Conservation (phyloP, 805 yeast species). For the Sugiyamaella marilandica region DNA sequence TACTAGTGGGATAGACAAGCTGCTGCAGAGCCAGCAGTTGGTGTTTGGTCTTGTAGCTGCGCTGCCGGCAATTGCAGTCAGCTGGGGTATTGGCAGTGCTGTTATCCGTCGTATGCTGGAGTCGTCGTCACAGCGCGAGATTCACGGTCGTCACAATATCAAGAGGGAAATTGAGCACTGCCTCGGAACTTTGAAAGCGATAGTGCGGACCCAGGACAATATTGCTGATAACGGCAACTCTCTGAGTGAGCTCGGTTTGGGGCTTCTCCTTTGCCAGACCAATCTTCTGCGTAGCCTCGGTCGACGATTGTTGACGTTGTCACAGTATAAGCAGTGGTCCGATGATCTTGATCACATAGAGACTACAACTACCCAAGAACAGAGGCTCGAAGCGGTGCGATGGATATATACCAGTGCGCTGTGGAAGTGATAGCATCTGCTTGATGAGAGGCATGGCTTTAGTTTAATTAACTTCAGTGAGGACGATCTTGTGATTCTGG, state of each 20-base stretch:
- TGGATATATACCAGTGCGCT: conserved; percentile 7
- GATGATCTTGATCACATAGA: conserved; percentile 58
- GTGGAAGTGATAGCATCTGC: neutral
- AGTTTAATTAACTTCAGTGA: too few species aligned
- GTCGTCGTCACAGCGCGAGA: conserved; percentile 15
- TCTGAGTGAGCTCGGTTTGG: conserved; percentile 39
- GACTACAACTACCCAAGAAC: conserved; percentile 14
- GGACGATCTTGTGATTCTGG: too few species aligned
- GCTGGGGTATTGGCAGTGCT: conserved; percentile 34
- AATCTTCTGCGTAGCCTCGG: conserved; percentile 53
- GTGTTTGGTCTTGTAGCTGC: conserved; percentile 92
- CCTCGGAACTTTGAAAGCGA: conserved; percentile 56
- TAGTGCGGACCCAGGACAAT: conserved; percentile 34
- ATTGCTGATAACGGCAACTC: conserved; percentile 17
- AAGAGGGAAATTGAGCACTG: conserved; percentile 37
- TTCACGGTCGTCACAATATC: conserved; percentile 10
- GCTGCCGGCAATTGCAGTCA: conserved; percentile 58
- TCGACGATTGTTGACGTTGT: conserved; percentile 44
- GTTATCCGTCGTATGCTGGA: conserved; percentile 18
- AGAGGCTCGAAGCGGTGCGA: conserved; percentile 3
- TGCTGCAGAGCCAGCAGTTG: conserved; percentile 84
- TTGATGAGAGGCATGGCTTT: too few species aligned
- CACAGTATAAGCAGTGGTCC: conserved; percentile 50
- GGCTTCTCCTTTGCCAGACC: conserved; percentile 63
- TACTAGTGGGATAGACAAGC: conserved; percentile 81